These are phyloP conservation scores for Suhomyces sp. DNA, from an alignment of 805 yeast genomes.

Conservation along the genomic window DNA sequence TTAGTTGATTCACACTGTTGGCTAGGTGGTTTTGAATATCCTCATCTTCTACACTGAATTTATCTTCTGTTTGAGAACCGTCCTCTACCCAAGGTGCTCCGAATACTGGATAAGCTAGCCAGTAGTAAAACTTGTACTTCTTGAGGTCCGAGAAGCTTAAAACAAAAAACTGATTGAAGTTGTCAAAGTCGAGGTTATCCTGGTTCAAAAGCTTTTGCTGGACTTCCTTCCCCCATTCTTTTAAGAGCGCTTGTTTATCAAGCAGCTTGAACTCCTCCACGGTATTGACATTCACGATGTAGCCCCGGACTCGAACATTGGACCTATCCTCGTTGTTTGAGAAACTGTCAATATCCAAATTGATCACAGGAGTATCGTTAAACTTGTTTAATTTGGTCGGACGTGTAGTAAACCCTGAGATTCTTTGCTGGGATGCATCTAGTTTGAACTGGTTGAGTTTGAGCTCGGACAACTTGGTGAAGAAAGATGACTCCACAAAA, in stretches of 20 bases:
- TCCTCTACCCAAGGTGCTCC: conserved; percentile 47
- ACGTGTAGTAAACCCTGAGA: conserved; percentile 45
- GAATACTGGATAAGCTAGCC: conserved; percentile 80
- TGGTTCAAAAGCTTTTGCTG: conserved; percentile 17
- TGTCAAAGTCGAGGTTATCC: conserved; percentile 12
- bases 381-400: conserved; percentile 34
- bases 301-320: conserved; percentile 10
- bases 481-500: conserved; percentile 84
- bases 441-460: conserved; percentile 75
- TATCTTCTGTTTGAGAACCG: background rate
- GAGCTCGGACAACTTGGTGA: conserved; percentile 65
- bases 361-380: conserved; percentile 33
- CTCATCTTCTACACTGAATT: background rate
- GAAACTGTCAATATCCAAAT: conserved; percentile 34
- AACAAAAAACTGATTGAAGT: conserved; percentile 23
- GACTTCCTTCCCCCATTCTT: conserved; percentile 31
- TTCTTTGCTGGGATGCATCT: conserved; percentile 43
- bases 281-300: conserved; percentile 64
- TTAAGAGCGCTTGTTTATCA: conserved; percentile 62
- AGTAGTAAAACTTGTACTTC: conserved; percentile 81
- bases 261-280: conserved; percentile 75
- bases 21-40: background rate
- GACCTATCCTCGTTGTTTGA: background rate
- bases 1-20: background rate
- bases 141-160: conserved; percentile 85